Evolutionary conservation across 192 early-diverging fungal species (phyloP).

Genomic region (Radiomyces spectabilis): DNA sequence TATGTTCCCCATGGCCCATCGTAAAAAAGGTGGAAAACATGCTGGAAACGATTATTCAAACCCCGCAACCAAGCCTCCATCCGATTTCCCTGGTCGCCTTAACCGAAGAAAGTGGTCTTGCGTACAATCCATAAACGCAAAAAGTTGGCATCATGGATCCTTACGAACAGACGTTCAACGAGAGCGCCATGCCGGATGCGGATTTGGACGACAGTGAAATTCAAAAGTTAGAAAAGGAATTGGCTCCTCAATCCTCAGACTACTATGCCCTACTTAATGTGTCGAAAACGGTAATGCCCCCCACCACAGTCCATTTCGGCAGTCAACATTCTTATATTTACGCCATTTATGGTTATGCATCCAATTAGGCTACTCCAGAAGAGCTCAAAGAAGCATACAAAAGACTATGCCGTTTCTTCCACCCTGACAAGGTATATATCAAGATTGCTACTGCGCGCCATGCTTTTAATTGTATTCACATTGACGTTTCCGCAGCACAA

Average conservation of each 20-base stretch:
- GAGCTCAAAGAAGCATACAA: conserved; percentile 72
- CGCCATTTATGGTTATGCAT: neutral
- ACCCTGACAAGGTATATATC: conserved; percentile 59
- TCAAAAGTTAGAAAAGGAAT: conserved; percentile 18
- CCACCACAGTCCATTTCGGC: too few species aligned
- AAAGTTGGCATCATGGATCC: too few species aligned
- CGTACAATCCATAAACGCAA: too few species aligned
- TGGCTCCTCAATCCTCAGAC: conserved; percentile 38
- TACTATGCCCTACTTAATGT: conserved; percentile 64
- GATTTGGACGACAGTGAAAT: conserved; percentile 16
- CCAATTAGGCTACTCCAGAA: conserved; percentile 45
- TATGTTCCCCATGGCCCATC: too few species aligned
- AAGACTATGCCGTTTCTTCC: conserved; percentile 64
- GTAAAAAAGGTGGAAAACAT: too few species aligned
- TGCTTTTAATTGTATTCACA: neutral
- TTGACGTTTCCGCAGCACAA: conserved; percentile 30
- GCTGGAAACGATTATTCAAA: too few species aligned
- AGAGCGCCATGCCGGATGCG: conserved; percentile 7
- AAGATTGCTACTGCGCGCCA: neutral
- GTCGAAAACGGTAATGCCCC: conserved; percentile 50
- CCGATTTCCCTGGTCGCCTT: too few species aligned
- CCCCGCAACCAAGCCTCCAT: too few species aligned
- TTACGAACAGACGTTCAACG: conserved; percentile 17
- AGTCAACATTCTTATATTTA: neutral
- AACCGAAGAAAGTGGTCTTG: too few species aligned